Evolutionary conservation across 2,329 filamentous ascomycete genomes (phyloP), one percentile per base, ranked within the genome.

Genomic region (Epichloe amarillans): DNA sequence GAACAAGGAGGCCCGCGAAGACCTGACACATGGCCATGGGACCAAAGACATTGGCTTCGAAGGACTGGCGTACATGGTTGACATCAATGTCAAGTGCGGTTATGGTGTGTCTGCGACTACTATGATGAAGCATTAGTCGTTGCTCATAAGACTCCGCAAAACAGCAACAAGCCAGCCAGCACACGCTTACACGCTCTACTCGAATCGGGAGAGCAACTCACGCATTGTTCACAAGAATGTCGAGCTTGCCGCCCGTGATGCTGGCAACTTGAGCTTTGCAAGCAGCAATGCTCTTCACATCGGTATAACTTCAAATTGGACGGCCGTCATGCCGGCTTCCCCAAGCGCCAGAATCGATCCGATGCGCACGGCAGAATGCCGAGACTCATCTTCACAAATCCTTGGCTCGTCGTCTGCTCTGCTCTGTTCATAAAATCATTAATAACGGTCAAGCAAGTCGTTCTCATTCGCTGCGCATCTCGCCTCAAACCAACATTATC

Each of bases 171-270:
- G n/a, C 12, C 12, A 30, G 26, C 26, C 8, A 10, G 26, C 26
- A 26, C 23, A 26, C 23, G 7, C 23, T 26, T 8, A 26, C 23
- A 26, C 23, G 6, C 23, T 26, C 23, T 26, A 26, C 23, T 26
- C 23, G 2, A 26, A 26, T 26, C 23, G 23, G 4, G 42, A 4
- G 30, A 23, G 23, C 2, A 3, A 58, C 70, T 54, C 55, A 79
- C 74, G 77, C 77, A 53, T 81, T 81, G 63, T 80, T 81, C 46
- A 81, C 70, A 17, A 81, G 73, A 44, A 80, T 71, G 55, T 81
- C 77, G 5, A 81, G 71, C 45, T 65, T 72, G 14, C 76, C 76
- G 8, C 69, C 69, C 2, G 74, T 79, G 45, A 79, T 62, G 12
- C 67, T 60, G 17, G 17, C 17, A 17, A 17, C 17, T 17, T 17